These are phyloP conservation scores for Tetrastigma voinierianum DNA, from an alignment of 164 flowering plant genomes.

Conservation along the genomic window DNA sequence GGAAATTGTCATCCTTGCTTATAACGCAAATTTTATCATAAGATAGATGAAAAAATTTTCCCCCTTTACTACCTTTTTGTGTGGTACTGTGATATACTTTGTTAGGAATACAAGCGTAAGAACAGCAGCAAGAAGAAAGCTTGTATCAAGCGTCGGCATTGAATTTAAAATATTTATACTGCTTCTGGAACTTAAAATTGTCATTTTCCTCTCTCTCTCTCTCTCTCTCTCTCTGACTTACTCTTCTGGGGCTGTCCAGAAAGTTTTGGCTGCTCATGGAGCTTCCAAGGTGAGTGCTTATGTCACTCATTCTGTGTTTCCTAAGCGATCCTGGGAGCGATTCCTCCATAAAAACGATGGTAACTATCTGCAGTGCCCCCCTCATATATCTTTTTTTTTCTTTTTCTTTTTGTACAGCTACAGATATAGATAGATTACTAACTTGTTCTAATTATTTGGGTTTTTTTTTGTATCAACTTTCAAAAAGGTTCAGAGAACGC, in stretches of 20 bases:
- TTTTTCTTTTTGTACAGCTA: background rate
- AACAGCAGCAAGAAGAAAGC: too few species aligned
- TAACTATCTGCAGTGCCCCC: slow-evolving; percentile 16
- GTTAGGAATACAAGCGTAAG: too few species aligned
- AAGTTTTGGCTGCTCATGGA: slow-evolving; percentile 93
- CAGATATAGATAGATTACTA: background rate
- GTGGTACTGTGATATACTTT: too few species aligned
- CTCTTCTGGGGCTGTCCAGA: slow-evolving; percentile 37
- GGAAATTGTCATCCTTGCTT: too few species aligned
- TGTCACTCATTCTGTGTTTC: slow-evolving; percentile 94
- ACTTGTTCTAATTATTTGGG: background rate
- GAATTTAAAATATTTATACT: too few species aligned
- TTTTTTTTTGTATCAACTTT: background rate
- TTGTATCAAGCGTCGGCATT: too few species aligned
- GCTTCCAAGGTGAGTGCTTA: slow-evolving; percentile 94
- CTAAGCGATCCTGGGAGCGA: slow-evolving; percentile 80
- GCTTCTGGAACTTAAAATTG: background rate
- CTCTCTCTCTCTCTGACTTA: background rate
- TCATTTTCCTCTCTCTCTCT: background rate
- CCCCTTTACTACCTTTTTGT: too few species aligned
- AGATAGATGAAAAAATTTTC: too few species aligned
- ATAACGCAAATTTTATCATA: too few species aligned
- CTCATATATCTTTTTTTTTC: background rate
- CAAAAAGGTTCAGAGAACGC: slow-evolving; percentile 47
- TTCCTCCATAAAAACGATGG: slow-evolving; percentile 64